Percentiles rank a stretch among this genome's conserved stretches.
Conservation (phyloP, 805 yeast genomes). For the Lipomyces chichibuensis region DNA sequence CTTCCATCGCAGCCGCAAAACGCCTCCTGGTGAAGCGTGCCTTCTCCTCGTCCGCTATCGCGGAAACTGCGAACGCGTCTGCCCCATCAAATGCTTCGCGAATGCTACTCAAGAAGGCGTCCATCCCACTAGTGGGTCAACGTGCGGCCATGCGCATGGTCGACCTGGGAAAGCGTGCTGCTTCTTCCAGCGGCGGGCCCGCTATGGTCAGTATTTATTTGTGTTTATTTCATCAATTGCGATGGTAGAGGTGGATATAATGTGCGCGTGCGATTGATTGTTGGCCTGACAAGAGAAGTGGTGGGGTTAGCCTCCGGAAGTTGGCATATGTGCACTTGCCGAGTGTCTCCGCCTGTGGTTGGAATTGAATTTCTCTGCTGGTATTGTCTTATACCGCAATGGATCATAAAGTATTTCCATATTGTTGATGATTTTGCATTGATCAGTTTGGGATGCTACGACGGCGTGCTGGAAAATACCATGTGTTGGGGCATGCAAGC, state of each 20-base stretch:
- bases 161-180: slow-evolving; percentile 38
- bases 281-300: background rate
- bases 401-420: background rate
- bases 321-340: background rate
- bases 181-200: slow-evolving; percentile 43
- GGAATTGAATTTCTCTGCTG: background rate
- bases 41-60: slow-evolving; percentile 19
- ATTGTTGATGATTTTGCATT: background rate
- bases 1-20: slow-evolving; percentile 29
- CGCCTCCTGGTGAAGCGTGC: slow-evolving; percentile 36
- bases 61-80: slow-evolving; percentile 17
- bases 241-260: background rate
- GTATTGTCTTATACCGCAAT: background rate
- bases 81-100: slow-evolving; percentile 19
- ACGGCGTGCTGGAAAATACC: background rate
- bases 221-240: background rate
- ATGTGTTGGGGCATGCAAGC: background rate
- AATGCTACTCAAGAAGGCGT: slow-evolving; percentile 27
- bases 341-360: background rate
- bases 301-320: background rate
- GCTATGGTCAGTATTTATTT: slow-evolving; percentile 38
- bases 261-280: background rate
- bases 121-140: slow-evolving; percentile 37
- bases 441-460: background rate
- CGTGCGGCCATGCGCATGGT: slow-evolving; percentile 42